Conservation (phyloP, 345 rosid species). For the Anacardium occidentale region DNA sequence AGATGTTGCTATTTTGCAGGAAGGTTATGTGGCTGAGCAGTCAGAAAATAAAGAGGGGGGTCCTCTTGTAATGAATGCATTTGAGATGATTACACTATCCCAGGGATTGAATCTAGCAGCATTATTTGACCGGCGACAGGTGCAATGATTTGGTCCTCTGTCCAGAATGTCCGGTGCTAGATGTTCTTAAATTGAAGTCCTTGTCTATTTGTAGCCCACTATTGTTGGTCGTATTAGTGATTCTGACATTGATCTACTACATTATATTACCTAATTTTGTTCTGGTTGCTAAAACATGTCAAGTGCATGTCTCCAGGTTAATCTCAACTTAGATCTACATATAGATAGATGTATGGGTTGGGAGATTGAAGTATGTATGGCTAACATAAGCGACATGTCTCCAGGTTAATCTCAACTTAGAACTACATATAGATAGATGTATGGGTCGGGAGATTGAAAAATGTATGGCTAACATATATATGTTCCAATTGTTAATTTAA, state of each 20-base stretch:
- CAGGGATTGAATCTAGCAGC: constrained; percentile 93
- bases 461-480: constrained; percentile 1
- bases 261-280: constrained; percentile 5
- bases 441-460: neutral
- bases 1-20: constrained; percentile 45
- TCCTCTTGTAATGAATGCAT: constrained; percentile 88
- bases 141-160: constrained; percentile 18
- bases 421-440: neutral
- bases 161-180: constrained; percentile 7
- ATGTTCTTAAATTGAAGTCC: constrained; percentile 2
- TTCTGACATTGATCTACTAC: neutral
- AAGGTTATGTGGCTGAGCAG: constrained; percentile 59
- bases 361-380: neutral
- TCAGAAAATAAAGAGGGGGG: constrained; percentile 44
- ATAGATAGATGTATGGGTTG: neutral
- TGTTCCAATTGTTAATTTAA: neutral
- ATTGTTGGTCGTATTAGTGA: neutral
- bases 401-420: constrained; percentile 8
- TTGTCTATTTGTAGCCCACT: neutral
- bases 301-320: neutral
- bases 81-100: constrained; percentile 96
- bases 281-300: neutral
- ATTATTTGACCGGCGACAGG: constrained; percentile 88
- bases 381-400: neutral
- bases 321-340: constrained; percentile 5